These are phyloP conservation scores for Vitis amurensis DNA, from an alignment of 164 flowering plant genomes.

Conservation along the genomic window DNA sequence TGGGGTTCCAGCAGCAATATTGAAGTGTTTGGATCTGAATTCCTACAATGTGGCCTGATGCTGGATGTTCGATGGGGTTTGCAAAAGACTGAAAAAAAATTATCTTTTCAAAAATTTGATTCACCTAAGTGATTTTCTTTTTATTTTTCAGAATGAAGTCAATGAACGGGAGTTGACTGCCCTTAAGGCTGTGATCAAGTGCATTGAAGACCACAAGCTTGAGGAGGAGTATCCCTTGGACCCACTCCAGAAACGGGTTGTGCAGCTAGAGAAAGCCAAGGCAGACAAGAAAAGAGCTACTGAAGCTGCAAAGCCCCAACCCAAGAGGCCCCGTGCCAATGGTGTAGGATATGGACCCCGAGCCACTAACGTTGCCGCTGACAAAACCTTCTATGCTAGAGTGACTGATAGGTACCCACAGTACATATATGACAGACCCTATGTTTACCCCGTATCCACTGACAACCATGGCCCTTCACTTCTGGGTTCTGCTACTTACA, in stretches of 20 bases:
- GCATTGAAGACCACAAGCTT: slow-evolving; percentile 92
- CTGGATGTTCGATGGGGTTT: background rate
- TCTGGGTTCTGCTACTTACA: slow-evolving; percentile 61
- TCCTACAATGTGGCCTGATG: background rate
- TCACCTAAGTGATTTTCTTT: slow-evolving; percentile 1
- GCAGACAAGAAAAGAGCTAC: slow-evolving; percentile 87
- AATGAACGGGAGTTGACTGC: slow-evolving; percentile 80
- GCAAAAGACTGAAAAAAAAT: background rate
- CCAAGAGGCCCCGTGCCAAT: slow-evolving; percentile 92
- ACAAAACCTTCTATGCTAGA: slow-evolving; percentile 60
- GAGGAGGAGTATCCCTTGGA: slow-evolving; percentile 76
- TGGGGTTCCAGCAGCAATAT: background rate
- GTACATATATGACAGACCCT: slow-evolving; percentile 69
- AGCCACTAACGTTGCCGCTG: slow-evolving; percentile 44
- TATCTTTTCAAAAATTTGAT: background rate
- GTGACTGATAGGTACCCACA: slow-evolving; percentile 76
- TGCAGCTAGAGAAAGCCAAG: slow-evolving; percentile 87
- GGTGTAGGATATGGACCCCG: slow-evolving; percentile 60
- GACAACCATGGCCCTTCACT: slow-evolving; percentile 59
- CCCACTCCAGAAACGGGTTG: slow-evolving; percentile 71
- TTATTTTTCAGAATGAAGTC: slow-evolving; percentile 60
- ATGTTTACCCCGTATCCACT: slow-evolving; percentile 51
- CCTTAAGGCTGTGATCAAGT: slow-evolving; percentile 78
- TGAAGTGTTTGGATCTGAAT: background rate
- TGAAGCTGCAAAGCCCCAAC: slow-evolving; percentile 86